These are phyloP conservation scores for Cyanodermella asteris DNA, from an alignment of 2,329 filamentous ascomycete genomes.

Conservation along the genomic window DNA sequence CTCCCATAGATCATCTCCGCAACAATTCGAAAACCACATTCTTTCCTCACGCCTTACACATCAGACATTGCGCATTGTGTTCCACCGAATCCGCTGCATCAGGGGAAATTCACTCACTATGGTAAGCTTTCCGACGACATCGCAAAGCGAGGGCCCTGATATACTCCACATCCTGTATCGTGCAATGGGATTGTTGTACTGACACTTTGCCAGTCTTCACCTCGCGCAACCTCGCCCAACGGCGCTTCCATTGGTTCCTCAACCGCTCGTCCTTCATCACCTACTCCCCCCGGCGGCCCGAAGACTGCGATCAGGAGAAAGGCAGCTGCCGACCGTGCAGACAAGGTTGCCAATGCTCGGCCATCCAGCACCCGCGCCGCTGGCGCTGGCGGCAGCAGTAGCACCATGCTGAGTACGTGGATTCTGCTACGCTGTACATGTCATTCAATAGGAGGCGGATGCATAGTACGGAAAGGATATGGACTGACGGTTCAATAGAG, in stretches of 20 bases:
- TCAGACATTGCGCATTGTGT: no score
- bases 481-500: constrained; percentile 25
- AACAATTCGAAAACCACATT: no score
- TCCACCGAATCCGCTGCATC: no score
- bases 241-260: constrained; percentile 41
- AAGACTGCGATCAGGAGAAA: constrained; percentile 89
- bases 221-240: constrained; percentile 5
- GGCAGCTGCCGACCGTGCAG: constrained; percentile 90
- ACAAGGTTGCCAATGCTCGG: constrained; percentile 83
- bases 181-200: no score
- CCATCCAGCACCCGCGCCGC: constrained; percentile 83
- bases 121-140: no score
- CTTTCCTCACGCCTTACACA: no score
- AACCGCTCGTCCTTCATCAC: constrained; percentile 60
- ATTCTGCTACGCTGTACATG: neutral
- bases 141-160: no score
- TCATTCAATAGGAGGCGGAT: neutral
- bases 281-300: constrained; percentile 76
- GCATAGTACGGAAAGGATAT: neutral
- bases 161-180: no score
- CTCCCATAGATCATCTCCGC: no score
- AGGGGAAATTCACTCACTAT: no score
- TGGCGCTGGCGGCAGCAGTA: constrained; percentile 85
- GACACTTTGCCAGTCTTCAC: no score
- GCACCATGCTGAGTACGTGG: constrained; percentile 86